Percentiles rank a stretch among this genome's conserved stretches.
phyloP scores from a whole-genome alignment of 2,329 filamentous ascomycete species.

The Helotiales sp. region DNA sequence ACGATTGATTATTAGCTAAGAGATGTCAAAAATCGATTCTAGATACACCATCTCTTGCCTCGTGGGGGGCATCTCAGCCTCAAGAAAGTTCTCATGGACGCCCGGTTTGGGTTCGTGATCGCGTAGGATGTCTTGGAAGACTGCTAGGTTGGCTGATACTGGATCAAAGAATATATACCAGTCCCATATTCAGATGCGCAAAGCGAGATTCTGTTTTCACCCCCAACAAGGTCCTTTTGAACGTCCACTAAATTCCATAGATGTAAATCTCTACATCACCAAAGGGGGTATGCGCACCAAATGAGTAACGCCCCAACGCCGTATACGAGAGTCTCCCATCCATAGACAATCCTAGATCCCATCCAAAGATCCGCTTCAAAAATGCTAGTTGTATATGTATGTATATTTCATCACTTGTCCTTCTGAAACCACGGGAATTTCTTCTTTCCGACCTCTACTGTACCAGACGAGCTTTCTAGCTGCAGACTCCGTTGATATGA shows the following conservation, averaged over 20 bases:
- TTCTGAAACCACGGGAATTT: slow-evolving; percentile 67
- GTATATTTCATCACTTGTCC: slow-evolving; percentile 28
- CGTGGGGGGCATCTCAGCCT: neutral
- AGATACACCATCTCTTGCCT: neutral
- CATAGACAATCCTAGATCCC: neutral
- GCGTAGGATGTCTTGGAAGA: neutral
- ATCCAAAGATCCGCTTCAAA: neutral
- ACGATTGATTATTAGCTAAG: neutral
- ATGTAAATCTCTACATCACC: slow-evolving; percentile 8
- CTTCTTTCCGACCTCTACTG: slow-evolving; percentile 60
- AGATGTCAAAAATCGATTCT: neutral
- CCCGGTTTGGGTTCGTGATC: neutral
- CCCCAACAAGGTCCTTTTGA: neutral
- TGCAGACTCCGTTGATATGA: slow-evolving; percentile 67
- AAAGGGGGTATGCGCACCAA: slow-evolving; percentile 16
- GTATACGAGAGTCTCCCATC: slow-evolving; percentile 1
- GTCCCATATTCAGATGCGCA: no score
- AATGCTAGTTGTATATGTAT: neutral
- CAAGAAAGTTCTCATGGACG: neutral
- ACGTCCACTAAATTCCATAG: neutral
- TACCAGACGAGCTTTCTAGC: slow-evolving; percentile 57
- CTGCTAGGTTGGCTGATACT: no score
- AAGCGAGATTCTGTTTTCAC: neutral
- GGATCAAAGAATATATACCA: no score
- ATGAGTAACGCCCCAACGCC: slow-evolving; percentile 12